A percentile compares a stretch with the other conserved stretches of the same genome.
phyloP scores from a whole-genome alignment of 768 basidiomycete species.

The Suillus clintonianus region DNA sequence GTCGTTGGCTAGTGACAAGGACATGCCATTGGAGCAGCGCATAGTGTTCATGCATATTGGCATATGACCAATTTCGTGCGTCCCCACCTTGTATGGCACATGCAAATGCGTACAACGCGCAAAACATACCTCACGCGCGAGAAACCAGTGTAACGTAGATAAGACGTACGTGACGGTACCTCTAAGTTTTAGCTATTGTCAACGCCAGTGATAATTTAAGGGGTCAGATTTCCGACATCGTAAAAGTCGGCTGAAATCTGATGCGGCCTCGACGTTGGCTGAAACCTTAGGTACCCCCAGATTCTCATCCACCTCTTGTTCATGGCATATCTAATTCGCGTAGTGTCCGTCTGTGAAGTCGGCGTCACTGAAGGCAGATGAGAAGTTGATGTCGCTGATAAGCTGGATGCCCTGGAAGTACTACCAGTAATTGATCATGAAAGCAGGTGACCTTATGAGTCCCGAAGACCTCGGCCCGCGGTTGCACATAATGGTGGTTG shows the following conservation, averaged over 20 bases:
- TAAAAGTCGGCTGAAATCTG: too few species aligned
- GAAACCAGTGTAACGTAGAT: too few species aligned
- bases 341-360: not conserved
- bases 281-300: too few species aligned
- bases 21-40: conserved; percentile 2
- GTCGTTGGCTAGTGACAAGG: too few species aligned
- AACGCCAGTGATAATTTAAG: too few species aligned
- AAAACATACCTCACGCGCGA: too few species aligned
- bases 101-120: too few species aligned
- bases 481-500: not conserved
- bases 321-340: conserved; percentile 12
- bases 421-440: not conserved
- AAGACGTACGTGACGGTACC: too few species aligned
- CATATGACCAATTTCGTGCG: not conserved
- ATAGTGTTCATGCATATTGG: conserved; percentile 10
- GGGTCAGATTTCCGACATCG: too few species aligned
- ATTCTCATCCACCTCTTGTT: not conserved
- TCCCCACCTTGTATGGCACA: too few species aligned
- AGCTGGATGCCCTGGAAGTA: not conserved
- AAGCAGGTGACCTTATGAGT: not conserved
- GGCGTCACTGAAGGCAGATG: not conserved
- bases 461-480: not conserved
- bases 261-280: too few species aligned
- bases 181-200: too few species aligned
- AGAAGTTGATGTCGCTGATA: not conserved